Evolutionary conservation across 495 filamentous ascomycete species (phyloP).

Genomic region (Trichoderma gamsii): DNA sequence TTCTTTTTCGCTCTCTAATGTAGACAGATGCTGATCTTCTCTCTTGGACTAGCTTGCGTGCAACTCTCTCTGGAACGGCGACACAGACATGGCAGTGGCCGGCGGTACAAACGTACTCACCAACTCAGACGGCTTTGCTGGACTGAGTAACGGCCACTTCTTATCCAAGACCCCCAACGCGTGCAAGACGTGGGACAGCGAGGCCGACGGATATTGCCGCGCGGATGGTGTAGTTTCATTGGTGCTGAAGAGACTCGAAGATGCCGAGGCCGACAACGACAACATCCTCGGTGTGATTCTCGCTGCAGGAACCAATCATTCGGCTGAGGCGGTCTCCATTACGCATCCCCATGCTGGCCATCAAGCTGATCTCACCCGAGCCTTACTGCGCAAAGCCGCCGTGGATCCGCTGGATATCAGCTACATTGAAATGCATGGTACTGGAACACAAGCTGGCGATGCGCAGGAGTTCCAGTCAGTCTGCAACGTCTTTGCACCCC

Average conservation of each 20-base stretch:
- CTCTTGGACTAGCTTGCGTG: constrained; percentile 24
- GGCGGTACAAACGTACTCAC: constrained; percentile 12
- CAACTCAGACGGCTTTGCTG: not conserved
- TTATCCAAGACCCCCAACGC: constrained; percentile 14
- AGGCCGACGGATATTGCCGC: constrained; percentile 67
- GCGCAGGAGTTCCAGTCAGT: constrained; percentile 73
- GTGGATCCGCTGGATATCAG: constrained; percentile 67
- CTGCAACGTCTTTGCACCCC: constrained; percentile 74
- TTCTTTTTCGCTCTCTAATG: no score
- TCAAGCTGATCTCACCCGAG: constrained; percentile 62
- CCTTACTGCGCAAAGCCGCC: constrained; percentile 62
- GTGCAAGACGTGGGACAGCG: constrained; percentile 32
- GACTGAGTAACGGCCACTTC: not conserved
- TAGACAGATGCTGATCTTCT: no score
- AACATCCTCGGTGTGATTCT: constrained; percentile 63
- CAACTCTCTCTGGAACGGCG: constrained; percentile 38
- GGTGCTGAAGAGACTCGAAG: constrained; percentile 67
- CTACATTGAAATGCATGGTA: constrained; percentile 89
- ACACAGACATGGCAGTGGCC: constrained; percentile 28
- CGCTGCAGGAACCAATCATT: constrained; percentile 67
- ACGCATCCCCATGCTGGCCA: constrained; percentile 72
- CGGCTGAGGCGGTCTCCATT: constrained; percentile 71
- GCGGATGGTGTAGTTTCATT: constrained; percentile 67
- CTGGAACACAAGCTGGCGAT: constrained; percentile 79
- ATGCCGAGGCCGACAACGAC: constrained; percentile 68